Evolutionary conservation across 2,329 filamentous ascomycete genomes (phyloP).

Genomic region (Calonectria pseudoreteaudii): DNA sequence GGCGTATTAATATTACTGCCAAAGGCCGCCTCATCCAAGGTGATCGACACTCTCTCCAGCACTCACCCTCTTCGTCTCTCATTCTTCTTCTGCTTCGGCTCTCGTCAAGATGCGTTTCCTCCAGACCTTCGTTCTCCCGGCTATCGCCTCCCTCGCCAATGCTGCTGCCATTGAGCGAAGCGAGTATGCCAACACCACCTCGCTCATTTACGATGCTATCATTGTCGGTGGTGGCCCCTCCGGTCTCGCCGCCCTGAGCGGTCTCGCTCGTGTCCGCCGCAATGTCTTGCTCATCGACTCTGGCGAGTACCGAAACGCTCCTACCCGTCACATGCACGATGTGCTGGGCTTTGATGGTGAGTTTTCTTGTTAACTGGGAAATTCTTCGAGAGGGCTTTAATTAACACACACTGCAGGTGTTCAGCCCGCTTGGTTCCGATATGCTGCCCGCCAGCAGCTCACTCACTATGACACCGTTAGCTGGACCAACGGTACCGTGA

Average conservation of each 20-base stretch:
- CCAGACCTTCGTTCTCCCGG: conserved; percentile 15
- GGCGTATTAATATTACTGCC: background rate
- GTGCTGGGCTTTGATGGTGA: conserved; percentile 70
- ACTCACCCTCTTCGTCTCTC: background rate
- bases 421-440: conserved; percentile 65
- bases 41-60: background rate
- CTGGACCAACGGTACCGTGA: conserved; percentile 65
- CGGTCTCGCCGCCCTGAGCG: conserved; percentile 66
- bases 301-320: conserved; percentile 66
- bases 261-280: conserved; percentile 68
- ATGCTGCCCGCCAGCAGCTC: conserved; percentile 64
- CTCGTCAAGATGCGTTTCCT: conserved; percentile 34
- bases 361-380: too few species aligned
- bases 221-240: conserved; percentile 69
- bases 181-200: background rate
- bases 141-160: conserved; percentile 27
- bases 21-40: background rate
- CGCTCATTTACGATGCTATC: conserved; percentile 63
- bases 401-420: conserved; percentile 57
- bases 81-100: background rate
- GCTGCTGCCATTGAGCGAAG: conserved; percentile 28
- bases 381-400: background rate
- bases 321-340: conserved; percentile 71
- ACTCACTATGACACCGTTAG: conserved; percentile 60
- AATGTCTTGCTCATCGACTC: conserved; percentile 69